These are phyloP conservation scores for Pseudogymnoascus sp. DNA, from an alignment of 2,329 filamentous ascomycete genomes.

Conservation along the genomic window DNA sequence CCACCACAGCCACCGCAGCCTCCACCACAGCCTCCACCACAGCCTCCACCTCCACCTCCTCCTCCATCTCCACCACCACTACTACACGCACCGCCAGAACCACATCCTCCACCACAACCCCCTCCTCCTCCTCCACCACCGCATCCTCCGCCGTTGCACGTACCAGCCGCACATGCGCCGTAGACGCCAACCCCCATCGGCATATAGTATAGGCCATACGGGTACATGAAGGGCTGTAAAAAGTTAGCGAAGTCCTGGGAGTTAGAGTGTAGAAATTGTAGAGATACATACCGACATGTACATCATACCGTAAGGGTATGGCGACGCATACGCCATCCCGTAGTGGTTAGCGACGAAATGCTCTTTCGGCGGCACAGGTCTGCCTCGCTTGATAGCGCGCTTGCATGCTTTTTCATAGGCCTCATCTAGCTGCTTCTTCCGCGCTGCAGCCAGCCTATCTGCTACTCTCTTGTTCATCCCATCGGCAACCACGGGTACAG, in stretches of 20 bases:
- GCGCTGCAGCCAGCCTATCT: conserved; percentile 21
- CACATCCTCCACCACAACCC: conserved; percentile 37
- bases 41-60: conserved; percentile 17
- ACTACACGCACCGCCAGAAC: conserved; percentile 29
- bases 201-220: conserved; percentile 26
- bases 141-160: conserved; percentile 35
- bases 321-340: neutral
- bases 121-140: conserved; percentile 34
- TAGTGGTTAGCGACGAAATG: conserved; percentile 42
- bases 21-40: conserved; percentile 15
- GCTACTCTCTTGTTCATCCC: conserved; percentile 19
- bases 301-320: conserved; percentile 8
- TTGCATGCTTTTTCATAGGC: conserved; percentile 48
- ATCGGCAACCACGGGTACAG: conserved; percentile 37
- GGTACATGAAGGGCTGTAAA: conserved; percentile 1
- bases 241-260: conserved; percentile 22
- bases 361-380: conserved; percentile 38
- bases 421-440: conserved; percentile 38
- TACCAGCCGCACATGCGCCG: conserved; percentile 31
- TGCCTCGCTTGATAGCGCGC: conserved; percentile 42
- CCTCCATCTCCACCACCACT: conserved; percentile 23
- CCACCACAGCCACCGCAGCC: neutral
- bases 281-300: neutral
- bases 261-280: neutral
- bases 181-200: conserved; percentile 18